These are phyloP conservation scores for Chondrostereum purpureum DNA, from an alignment of 1,284 basidiomycete species.

Conservation along the genomic window DNA sequence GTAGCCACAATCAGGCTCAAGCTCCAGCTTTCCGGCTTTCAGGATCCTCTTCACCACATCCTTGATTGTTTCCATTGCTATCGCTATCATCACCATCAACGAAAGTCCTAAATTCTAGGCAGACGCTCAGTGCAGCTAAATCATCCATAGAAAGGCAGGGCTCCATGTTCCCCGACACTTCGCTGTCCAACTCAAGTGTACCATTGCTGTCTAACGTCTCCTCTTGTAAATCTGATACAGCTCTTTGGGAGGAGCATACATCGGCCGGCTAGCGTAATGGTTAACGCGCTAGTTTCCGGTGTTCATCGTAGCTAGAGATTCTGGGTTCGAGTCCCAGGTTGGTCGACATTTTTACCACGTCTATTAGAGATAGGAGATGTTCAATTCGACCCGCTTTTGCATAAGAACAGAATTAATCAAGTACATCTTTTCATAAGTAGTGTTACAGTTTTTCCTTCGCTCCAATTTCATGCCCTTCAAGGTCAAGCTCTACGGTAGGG, in stretches of 20 bases:
- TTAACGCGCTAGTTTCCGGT: slow-evolving; percentile 10
- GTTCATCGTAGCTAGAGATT: slow-evolving; percentile 6
- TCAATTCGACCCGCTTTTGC: no score
- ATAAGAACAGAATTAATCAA: no score
- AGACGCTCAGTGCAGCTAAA: background rate
- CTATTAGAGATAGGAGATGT: no score
- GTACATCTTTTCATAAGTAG: no score
- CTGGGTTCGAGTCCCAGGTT: slow-evolving; percentile 7
- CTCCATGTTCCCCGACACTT: background rate
- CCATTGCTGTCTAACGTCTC: no score
- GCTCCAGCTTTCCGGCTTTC: background rate
- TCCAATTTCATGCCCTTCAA: no score
- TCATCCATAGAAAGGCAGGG: background rate
- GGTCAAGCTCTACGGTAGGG: no score
- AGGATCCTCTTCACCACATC: background rate
- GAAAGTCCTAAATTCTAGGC: background rate
- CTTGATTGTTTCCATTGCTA: background rate
- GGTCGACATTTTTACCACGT: slow-evolving; percentile 5
- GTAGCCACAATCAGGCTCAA: no score
- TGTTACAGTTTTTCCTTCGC: no score
- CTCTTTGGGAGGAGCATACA: no score
- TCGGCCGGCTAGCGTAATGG: slow-evolving; percentile 9
- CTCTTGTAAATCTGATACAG: no score
- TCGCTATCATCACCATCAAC: background rate
- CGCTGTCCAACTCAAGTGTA: slow-evolving; percentile 1